Evolutionary conservation across 163 green algal genomes (phyloP).

Genomic region (Chlamydomonas reinhardtii): DNA sequence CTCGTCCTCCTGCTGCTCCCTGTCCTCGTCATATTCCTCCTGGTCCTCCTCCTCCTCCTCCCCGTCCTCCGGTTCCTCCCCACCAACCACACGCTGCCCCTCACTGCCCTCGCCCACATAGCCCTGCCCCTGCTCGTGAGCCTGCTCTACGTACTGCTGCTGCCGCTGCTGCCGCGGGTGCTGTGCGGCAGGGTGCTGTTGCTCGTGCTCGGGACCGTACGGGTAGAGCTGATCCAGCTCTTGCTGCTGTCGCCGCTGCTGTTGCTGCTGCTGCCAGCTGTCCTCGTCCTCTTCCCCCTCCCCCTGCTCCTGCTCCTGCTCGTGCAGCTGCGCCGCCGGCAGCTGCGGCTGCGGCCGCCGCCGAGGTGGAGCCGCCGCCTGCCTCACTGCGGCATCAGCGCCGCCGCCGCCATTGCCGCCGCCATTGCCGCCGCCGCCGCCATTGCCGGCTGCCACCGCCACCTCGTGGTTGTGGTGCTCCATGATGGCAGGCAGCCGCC

Average conservation of each 20-base stretch:
- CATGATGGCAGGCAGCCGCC: conserved; percentile 7
- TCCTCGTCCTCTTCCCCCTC: neutral
- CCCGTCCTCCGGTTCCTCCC: too few species aligned
- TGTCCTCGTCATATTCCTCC: neutral
- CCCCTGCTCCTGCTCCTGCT: neutral
- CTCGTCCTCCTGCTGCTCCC: neutral
- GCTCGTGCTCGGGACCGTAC: neutral
- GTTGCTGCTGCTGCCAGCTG: neutral
- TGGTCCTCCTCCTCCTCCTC: too few species aligned
- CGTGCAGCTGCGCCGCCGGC: neutral
- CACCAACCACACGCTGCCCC: too few species aligned
- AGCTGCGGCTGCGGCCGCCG: neutral
- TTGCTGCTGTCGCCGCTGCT: neutral
- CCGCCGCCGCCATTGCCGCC: neutral
- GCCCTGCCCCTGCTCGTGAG: too few species aligned
- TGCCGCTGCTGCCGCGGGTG: neutral
- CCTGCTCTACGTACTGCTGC: neutral
- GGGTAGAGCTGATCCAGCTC: too few species aligned
- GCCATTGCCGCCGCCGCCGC: neutral
- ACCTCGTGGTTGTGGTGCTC: neutral
- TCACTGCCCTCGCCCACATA: too few species aligned
- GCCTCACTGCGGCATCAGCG: neutral
- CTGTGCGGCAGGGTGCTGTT: too few species aligned
- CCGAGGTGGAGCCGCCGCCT: too few species aligned
- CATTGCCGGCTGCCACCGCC: too few species aligned